Base-by-base conservation (phyloP, 2,329 filamentous ascomycete species). In the Colletotrichum endophyticum region DNA sequence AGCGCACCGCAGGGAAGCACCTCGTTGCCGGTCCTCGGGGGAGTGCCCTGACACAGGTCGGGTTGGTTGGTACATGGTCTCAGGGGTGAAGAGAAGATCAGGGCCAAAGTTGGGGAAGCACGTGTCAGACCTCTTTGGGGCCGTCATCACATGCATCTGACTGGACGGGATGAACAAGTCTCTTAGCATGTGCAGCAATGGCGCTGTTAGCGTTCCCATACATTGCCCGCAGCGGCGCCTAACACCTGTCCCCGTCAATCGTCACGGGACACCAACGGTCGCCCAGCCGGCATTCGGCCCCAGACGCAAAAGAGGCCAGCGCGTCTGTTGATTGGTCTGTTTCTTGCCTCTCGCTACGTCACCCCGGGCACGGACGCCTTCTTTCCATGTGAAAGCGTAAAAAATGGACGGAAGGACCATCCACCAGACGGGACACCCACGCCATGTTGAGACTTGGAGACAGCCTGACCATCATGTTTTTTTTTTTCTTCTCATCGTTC, bases 91-190 rank as follows among this genome's bases (percentile, higher is more conserved):
- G 53, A 28, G 73, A 44, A 66, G 63, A 72, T 70, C 70, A 72
- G 62, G 59, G 28, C 62, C 70, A 71, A 64, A 64, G 59, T 57
- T 70, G 68, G 75, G 66, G 72, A 75, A 77, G 77, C 77, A 78
- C 75, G 77, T 78, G 77, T 77, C 69, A 78, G 75, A 73, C 34
- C 57, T 70, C 66, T 39, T 72, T 27, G 63, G 32, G 69, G 32
- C 66, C 75, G 56, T 63, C 68, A 75, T 78, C 77, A 78, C 77
- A 78, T 78, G 77, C 77, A 72, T 74, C 61, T 68, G 28, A 56
- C 16, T 32, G 68, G 73, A 75, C 73, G 69, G 74, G 66, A 75
- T 70, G 75, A 73, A 73, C 70, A 64, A 74, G n/a, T 53, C 57
- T 44, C 34, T 44, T 19, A 44, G 56, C 67, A 70, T 44, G 34